Conservation (phyloP, 805 yeast species). For the Metschnikowia orientalis region DNA sequence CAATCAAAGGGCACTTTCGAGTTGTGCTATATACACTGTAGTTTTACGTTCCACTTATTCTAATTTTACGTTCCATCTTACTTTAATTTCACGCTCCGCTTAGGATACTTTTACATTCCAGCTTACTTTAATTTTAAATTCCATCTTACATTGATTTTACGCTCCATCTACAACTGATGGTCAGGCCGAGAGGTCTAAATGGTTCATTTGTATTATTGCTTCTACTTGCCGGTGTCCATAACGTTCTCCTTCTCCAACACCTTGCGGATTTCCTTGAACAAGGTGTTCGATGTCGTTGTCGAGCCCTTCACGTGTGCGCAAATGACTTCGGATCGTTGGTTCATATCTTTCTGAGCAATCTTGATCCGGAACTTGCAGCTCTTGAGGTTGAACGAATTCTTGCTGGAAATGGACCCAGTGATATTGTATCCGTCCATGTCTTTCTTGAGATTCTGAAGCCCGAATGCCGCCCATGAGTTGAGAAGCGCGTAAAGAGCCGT, state of each 20-base stretch:
- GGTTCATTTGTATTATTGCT: neutral
- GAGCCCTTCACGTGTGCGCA: conserved; percentile 67
- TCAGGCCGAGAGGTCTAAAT: too few species aligned
- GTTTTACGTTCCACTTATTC: too few species aligned
- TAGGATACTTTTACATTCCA: too few species aligned
- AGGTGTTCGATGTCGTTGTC: conserved; percentile 52
- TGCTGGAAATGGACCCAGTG: conserved; percentile 59
- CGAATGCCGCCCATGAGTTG: conserved; percentile 67
- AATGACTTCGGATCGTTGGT: conserved; percentile 48
- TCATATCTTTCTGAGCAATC: conserved; percentile 38
- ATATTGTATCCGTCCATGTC: conserved; percentile 42
- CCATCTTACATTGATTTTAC: too few species aligned
- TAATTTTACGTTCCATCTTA: too few species aligned
- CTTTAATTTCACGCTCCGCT: too few species aligned
- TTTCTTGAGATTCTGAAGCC: conserved; percentile 52
- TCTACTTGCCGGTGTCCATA: conserved; percentile 26
- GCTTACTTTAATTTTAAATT: too few species aligned
- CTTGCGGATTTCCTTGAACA: conserved; percentile 59
- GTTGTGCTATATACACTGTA: too few species aligned
- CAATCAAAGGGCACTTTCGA: too few species aligned
- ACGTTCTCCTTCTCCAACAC: conserved; percentile 65
- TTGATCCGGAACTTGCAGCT: conserved; percentile 60
- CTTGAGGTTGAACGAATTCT: conserved; percentile 58
- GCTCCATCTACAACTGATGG: too few species aligned
- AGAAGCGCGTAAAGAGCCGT: conserved; percentile 61